These are phyloP conservation scores for Linanthus parryae DNA, from an alignment of 148 eudicot species.

Conservation along the genomic window DNA sequence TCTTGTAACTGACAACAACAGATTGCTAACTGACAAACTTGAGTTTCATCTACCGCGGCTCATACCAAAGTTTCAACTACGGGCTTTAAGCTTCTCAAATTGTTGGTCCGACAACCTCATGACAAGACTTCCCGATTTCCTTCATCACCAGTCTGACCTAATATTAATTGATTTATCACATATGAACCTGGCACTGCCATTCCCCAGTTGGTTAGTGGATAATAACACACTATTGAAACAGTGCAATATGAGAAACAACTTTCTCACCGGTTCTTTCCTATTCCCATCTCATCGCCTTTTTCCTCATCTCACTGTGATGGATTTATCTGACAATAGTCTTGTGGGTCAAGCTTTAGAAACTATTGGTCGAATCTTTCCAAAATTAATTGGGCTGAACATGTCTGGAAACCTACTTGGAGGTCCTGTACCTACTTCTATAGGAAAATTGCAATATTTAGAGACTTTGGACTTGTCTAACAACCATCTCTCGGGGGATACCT, in stretches of 20 bases:
- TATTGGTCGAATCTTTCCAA: not conserved
- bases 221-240: constrained; percentile 2
- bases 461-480: constrained; percentile 5
- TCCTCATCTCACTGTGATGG: not conserved
- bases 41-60: not conserved
- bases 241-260: too few relatives aligned
- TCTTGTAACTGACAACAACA: not conserved
- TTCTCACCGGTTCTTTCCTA: too few relatives aligned
- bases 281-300: too few relatives aligned
- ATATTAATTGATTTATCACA: not conserved
- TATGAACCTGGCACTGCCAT: not conserved
- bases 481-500: not conserved
- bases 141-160: not conserved
- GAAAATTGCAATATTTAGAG: not conserved
- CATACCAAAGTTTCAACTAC: too few relatives aligned
- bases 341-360: not conserved
- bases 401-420: not conserved
- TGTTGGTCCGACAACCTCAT: not conserved
- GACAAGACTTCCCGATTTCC: not conserved
- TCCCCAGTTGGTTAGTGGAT: too few relatives aligned
- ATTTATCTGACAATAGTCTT: too few relatives aligned
- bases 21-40: not conserved
- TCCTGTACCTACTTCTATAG: not conserved
- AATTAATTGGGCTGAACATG: not conserved
- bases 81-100: too few relatives aligned